Base-by-base conservation (phyloP, 2,329 filamentous ascomycete species). In the Neospermospora avenae region DNA sequence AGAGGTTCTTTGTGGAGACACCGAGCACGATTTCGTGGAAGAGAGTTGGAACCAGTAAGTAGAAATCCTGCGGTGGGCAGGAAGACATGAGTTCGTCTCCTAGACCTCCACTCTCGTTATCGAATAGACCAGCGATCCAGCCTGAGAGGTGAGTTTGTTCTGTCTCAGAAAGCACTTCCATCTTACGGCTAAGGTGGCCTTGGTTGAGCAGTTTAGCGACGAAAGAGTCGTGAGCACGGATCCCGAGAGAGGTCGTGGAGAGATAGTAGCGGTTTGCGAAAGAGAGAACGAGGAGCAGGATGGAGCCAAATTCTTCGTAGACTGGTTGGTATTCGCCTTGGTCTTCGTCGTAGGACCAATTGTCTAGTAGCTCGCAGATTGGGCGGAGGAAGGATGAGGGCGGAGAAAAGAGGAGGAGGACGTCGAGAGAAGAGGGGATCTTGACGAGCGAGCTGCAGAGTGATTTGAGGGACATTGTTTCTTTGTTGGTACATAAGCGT, bases 301-400 rank as follows among this genome's bases (percentile, higher is more conserved):
- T 86, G 0, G 88, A 85, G 0, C 90, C 89, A 66, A 93, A 95
- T 67, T 96, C 91, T 69, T 95, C 91, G 67, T 95, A 95, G 0
- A 92, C 85, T 0, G 90, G 90, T 71, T 93, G 90, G 67, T 91
- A 91, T 70, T 95, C 91, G 56, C 85, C 86, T 74, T 93, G 89
- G 66, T 93, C 90, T 63, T 92, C 89, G 41, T 93, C 90, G 67
- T 93, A 91, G 11, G 82, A 80, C 90, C 90, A 95, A 63, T 84
- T 84, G 67, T 95, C 90, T 13, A 96, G 78, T 11, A 93, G 77
- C 22, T 86, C 84, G 71, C 89, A 93, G 1, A 95, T 74, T 1
- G 90, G 90, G 52, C 85, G 84, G 3, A 95, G 75, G 11, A 95
- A 82, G n/a, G 82, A 82, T 0, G 82, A 78, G 0, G 89, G 81